phyloP scores from a whole-genome alignment of 139 green algal species.

The Volvox africanus region DNA sequence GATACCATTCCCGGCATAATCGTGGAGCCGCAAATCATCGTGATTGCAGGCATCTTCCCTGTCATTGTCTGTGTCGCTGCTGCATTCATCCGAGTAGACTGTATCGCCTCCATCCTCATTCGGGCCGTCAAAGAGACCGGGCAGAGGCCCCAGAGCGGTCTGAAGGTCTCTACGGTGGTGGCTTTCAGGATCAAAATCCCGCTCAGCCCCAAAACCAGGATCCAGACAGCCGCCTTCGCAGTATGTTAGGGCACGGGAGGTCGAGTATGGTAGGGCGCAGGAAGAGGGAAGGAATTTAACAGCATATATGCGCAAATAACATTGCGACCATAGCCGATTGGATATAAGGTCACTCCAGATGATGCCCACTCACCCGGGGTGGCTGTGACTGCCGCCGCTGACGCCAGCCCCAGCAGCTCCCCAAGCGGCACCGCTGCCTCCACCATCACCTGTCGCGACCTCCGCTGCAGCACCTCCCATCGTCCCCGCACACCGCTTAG shows the following conservation, averaged over 20 bases:
- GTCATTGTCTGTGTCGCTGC: not conserved
- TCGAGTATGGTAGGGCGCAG: no score
- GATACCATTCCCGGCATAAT: no score
- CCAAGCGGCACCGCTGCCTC: conserved; percentile 18
- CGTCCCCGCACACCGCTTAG: not conserved
- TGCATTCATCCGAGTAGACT: not conserved
- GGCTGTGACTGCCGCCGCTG: not conserved
- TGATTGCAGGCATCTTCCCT: not conserved
- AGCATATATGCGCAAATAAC: no score
- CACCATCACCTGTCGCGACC: not conserved
- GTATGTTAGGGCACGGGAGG: no score
- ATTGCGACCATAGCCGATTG: no score
- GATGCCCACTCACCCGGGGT: not conserved
- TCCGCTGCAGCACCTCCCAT: not conserved
- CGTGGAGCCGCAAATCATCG: no score
- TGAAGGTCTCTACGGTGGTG: not conserved
- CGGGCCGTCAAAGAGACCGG: not conserved
- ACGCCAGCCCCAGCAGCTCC: conserved; percentile 3
- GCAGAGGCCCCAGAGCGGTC: conserved; percentile 13
- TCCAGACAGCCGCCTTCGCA: not conserved
- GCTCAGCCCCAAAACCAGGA: not conserved
- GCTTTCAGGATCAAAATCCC: not conserved
- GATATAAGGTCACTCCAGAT: no score
- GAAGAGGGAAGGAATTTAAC: no score
- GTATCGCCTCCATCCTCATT: not conserved